Percentiles rank a stretch among this genome's conserved stretches.
Conservation (phyloP, 2,329 filamentous ascomycete genomes). For the Pseudopithomyces maydicus region DNA sequence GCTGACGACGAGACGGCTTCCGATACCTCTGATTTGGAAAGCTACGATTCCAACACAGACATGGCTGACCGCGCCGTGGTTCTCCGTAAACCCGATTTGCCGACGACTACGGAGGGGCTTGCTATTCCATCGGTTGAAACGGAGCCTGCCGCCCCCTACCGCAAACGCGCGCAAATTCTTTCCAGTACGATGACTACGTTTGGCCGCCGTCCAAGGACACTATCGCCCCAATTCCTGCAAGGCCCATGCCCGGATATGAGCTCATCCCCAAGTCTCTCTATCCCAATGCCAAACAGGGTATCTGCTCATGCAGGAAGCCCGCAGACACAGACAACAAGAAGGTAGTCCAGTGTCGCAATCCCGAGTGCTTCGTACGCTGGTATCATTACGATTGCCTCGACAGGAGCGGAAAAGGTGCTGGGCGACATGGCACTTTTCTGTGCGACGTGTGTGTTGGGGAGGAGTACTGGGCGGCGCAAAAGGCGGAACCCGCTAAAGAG, state of each 20-base stretch:
- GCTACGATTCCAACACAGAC: no score
- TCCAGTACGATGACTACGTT: neutral
- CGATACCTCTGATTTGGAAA: no score
- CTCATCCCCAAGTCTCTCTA: neutral
- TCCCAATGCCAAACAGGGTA: constrained; percentile 11
- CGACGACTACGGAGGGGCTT: neutral
- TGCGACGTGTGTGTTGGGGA: neutral
- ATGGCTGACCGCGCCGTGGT: no score
- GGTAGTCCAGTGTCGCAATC: constrained; percentile 24
- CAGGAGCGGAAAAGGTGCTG: neutral
- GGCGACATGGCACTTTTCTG: neutral
- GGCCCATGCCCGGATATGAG: neutral
- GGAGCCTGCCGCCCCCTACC: no score
- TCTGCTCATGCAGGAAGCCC: constrained; percentile 25
- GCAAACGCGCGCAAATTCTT: neutral
- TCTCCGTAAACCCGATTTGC: no score
- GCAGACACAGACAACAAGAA: constrained; percentile 6
- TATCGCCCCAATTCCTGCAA: neutral
- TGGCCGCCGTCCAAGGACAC: neutral
- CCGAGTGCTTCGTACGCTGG: constrained; percentile 19
- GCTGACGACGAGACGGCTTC: no score
- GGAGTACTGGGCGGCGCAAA: neutral
- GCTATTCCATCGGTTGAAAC: neutral
- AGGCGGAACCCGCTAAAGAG: neutral
- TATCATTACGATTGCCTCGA: constrained; percentile 29